A percentile compares a stretch with the other conserved stretches of the same genome.
Evolutionary conservation across 169 alveolate species (phyloP).

Genomic region (Cryptosporidium canis): DNA sequence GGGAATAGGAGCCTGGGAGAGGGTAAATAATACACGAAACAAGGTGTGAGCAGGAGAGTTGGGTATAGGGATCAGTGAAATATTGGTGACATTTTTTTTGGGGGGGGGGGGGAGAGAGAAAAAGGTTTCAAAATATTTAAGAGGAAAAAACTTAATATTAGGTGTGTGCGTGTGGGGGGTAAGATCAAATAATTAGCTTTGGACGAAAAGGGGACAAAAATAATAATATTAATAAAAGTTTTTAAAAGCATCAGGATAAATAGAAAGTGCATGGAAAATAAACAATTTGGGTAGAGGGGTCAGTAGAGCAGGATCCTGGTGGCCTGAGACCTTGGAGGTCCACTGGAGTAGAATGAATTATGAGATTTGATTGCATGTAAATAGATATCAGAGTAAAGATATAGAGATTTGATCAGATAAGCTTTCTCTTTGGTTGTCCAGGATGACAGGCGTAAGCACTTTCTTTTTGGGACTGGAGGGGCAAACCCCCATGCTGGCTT

Average conservation of each 20-base stretch:
- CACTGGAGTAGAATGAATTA: too few relatives aligned
- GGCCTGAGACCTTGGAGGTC: neutral
- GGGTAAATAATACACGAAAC: too few relatives aligned
- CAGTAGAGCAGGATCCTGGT: neutral
- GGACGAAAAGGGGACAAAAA: neutral
- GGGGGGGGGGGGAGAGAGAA: too few relatives aligned
- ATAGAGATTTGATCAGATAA: neutral
- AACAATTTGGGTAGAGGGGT: neutral
- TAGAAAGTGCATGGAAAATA: neutral
- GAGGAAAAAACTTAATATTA: constrained; percentile 13
- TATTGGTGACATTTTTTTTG: too few relatives aligned
- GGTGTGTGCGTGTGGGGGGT: constrained; percentile 36
- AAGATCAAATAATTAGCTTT: constrained; percentile 3
- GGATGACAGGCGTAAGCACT: neutral
- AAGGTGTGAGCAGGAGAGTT: too few relatives aligned
- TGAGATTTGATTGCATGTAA: neutral
- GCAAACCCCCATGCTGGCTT: neutral
- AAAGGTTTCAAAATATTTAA: too few relatives aligned
- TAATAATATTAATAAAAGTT: neutral
- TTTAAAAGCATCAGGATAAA: neutral
- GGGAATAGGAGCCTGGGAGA: too few relatives aligned
- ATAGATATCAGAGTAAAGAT: neutral
- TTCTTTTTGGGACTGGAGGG: constrained; percentile 24
- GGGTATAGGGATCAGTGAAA: too few relatives aligned
- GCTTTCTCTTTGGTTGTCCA: neutral